phyloP scores from a whole-genome alignment of 2,329 filamentous ascomycete genomes.

The Tympanopsis confertula region DNA sequence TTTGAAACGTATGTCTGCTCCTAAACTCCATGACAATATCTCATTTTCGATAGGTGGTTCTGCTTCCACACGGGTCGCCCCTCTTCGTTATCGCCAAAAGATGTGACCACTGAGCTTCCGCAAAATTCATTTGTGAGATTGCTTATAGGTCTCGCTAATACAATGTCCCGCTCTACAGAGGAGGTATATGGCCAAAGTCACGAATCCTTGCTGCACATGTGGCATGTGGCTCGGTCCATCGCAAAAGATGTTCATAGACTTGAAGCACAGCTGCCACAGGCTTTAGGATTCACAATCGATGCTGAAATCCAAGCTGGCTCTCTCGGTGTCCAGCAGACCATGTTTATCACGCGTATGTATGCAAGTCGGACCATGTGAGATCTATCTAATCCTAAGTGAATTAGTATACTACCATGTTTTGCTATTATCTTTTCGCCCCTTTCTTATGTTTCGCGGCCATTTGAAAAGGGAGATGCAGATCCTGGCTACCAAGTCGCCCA shows the following conservation, averaged over 20 bases:
- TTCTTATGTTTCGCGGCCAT: slow-evolving; percentile 21
- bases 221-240: neutral
- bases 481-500: neutral
- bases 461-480: slow-evolving; percentile 14
- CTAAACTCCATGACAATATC: neutral
- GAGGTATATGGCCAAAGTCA: slow-evolving; percentile 20
- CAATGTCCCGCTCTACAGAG: slow-evolving; percentile 15
- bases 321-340: neutral
- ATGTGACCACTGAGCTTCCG: slow-evolving; percentile 16
- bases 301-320: neutral
- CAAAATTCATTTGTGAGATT: slow-evolving; percentile 16
- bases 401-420: slow-evolving; percentile 21
- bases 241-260: neutral
- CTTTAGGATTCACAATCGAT: neutral
- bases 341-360: neutral
- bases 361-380: neutral
- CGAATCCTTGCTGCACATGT: slow-evolving; percentile 6
- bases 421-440: slow-evolving; percentile 21
- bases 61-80: slow-evolving; percentile 21
- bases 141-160: slow-evolving; percentile 14
- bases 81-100: slow-evolving; percentile 14
- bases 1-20: slow-evolving; percentile 19
- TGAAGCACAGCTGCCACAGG: neutral
- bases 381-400: neutral
- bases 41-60: slow-evolving; percentile 14